Conservation (phyloP, 306 rosid genomes). For the Trichosanthes truncata region DNA sequence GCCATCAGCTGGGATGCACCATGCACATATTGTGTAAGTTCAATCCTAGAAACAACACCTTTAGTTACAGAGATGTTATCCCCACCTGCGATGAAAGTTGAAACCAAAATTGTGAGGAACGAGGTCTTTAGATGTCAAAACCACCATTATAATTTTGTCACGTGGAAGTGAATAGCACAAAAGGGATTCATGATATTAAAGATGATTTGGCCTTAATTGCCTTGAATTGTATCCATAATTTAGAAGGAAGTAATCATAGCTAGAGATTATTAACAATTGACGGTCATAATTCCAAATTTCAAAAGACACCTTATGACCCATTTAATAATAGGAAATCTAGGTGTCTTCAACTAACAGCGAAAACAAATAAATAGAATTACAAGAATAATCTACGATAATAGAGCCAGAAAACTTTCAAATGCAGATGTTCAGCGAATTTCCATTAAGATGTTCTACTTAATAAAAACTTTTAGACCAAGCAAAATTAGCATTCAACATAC, state of each 20-base stretch:
- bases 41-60: constrained; percentile 90
- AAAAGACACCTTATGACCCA: neutral
- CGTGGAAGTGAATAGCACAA: neutral
- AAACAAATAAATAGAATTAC: neutral
- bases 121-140: neutral
- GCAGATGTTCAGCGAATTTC: neutral
- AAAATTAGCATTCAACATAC: neutral
- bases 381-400: neutral
- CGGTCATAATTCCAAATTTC: neutral
- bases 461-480: neutral
- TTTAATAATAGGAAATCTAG: neutral
- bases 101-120: neutral
- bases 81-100: constrained; percentile 44
- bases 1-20: constrained; percentile 90
- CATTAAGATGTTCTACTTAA: neutral
- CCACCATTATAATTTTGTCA: neutral
- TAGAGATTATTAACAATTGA: neutral
- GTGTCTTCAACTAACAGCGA: neutral
- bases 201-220: neutral
- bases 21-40: constrained; percentile 85
- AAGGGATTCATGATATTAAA: neutral
- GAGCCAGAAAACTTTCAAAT: neutral
- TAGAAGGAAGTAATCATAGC: neutral
- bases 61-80: constrained; percentile 90
- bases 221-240: neutral